Evolutionary conservation across 2,329 filamentous ascomycete species (phyloP), one percentile per base, ranked within the genome.

Genomic region (Sporothrix phasma): DNA sequence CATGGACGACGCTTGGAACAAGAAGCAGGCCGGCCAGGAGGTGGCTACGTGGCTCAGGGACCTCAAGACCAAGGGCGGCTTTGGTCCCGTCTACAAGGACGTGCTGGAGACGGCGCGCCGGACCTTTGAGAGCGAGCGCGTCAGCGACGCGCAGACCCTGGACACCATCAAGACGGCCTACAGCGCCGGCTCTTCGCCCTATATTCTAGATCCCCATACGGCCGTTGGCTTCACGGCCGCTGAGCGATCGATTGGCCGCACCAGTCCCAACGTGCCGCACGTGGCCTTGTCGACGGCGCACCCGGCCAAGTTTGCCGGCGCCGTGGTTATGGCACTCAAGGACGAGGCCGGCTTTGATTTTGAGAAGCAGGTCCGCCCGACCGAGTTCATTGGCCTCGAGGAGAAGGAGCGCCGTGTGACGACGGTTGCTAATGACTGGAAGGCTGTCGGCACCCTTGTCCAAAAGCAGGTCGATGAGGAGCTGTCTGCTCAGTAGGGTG

Each of bases 271-370:
- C 17, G 77, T 87, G 61, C 80, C 76, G n/a, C 89, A 96, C 74
- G 88, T 99, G 71, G 87, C 91, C 1, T 84, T 99, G 2, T 90
- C 92, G 1, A 99, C 94, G 1, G 94, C 94, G 2, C 94, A 99
- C 75, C 93, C 94, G 0, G 94, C 93, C 67, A 99, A 99, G 76
- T 99, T 99, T 72, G 86, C 88, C 0, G 84, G 85, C 37, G 92
- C 92, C 0, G 93, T 99, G 1, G 88, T 92, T 69, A 74, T 88
- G 56, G 92, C 93, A 0, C 79, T 97, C 66, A 82, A 85, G 68
- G 83, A 83, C 8, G 81, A 89, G 72, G 74, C 81, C n/a, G 86
- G 82, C 1, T 97, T 95, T 70, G 81, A 85, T 69, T 96, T 96
- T 73, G 80, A 84, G 46, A 75, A 81, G 67, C 84, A 88, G 67